These are phyloP conservation scores for Eimeria maxima DNA, from an alignment of 169 alveolate species.

Conservation along the genomic window DNA sequence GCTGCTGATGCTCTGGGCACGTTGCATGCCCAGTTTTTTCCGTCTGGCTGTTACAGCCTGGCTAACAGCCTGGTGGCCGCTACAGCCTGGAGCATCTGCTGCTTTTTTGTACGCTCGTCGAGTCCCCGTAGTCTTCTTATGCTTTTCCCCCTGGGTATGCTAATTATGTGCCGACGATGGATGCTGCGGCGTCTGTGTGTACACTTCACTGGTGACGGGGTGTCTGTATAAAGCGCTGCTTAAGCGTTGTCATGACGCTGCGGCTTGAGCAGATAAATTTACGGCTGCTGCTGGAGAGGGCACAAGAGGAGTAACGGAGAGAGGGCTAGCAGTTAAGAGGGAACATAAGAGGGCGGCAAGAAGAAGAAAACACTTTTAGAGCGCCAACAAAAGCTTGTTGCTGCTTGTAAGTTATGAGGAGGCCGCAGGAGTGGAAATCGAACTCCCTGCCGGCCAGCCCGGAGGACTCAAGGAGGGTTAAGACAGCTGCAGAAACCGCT, in stretches of 20 bases:
- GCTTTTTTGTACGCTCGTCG: neutral
- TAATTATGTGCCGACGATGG: no score
- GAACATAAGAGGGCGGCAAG: neutral
- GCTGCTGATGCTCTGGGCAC: neutral
- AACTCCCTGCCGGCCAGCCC: no score
- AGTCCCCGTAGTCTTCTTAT: neutral
- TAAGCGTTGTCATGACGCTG: no score
- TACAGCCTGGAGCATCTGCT: neutral
- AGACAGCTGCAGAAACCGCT: neutral
- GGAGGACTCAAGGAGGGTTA: neutral
- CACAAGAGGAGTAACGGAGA: neutral
- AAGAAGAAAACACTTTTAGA: neutral
- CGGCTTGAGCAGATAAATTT: no score
- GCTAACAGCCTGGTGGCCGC: no score
- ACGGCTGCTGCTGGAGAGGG: no score
- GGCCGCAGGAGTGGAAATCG: no score
- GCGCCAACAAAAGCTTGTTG: neutral
- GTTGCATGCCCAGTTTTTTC: neutral
- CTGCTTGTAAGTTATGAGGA: neutral
- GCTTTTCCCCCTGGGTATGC: neutral
- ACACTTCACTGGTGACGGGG: neutral
- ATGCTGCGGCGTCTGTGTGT: no score
- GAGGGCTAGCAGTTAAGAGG: neutral
- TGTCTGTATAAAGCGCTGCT: neutral
- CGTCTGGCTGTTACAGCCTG: neutral